Percentiles rank a stretch among this genome's conserved stretches.
phyloP scores from a whole-genome alignment of 139 green algal genomes.

The Nannochloris sp. region DNA sequence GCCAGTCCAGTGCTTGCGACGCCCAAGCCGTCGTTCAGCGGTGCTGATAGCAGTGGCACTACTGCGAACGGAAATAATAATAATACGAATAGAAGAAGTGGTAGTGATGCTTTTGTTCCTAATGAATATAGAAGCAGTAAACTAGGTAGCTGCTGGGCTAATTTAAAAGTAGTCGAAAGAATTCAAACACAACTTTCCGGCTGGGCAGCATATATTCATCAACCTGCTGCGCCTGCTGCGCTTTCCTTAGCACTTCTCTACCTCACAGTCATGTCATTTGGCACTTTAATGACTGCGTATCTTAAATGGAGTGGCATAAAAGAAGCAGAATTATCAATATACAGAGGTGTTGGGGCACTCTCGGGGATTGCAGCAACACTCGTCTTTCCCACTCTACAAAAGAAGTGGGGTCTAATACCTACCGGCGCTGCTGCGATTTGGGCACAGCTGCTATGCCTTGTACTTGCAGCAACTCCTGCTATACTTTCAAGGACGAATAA shows the following conservation, averaged over 20 bases:
- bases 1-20: slow-evolving; percentile 2
- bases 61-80: background rate
- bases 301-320: slow-evolving; percentile 55
- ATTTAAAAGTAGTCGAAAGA: background rate
- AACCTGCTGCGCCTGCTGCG: slow-evolving; percentile 47
- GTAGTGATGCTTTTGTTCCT: background rate
- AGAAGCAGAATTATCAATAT: slow-evolving; percentile 46
- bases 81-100: background rate
- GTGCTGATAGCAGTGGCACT: background rate
- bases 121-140: background rate
- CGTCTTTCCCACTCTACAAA: slow-evolving; percentile 37
- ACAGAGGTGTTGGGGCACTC: slow-evolving; percentile 50
- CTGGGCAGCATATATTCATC: slow-evolving; percentile 48
- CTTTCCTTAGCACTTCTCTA: slow-evolving; percentile 74
- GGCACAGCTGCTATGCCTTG: slow-evolving; percentile 43
- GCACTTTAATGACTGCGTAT: slow-evolving; percentile 54
- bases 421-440: slow-evolving; percentile 36
- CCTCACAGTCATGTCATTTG: slow-evolving; percentile 52
- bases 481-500: background rate
- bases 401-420: slow-evolving; percentile 16
- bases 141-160: background rate
- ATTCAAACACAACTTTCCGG: background rate
- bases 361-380: slow-evolving; percentile 60
- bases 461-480: slow-evolving; percentile 4
- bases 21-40: background rate